Evolutionary conservation across 2,329 filamentous ascomycete genomes (phyloP).

Genomic region (Cytospora piceae): DNA sequence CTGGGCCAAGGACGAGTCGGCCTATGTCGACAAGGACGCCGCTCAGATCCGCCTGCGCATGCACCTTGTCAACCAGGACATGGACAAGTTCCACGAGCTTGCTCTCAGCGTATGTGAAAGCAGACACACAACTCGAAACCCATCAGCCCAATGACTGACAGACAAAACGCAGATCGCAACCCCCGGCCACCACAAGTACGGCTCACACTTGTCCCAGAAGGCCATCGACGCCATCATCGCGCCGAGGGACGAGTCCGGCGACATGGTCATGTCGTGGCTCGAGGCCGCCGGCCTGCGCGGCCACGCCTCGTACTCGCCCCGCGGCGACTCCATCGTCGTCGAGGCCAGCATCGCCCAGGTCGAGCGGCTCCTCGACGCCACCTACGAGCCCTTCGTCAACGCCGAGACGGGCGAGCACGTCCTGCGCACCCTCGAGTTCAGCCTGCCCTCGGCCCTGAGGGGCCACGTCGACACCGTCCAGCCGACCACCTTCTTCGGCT

Average conservation of each 20-base stretch:
- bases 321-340: constrained; percentile 47
- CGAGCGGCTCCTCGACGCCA: constrained; percentile 43
- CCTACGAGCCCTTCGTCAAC: constrained; percentile 38
- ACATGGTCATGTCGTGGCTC: constrained; percentile 35
- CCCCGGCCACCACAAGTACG: constrained; percentile 33
- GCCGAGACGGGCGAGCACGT: constrained; percentile 25
- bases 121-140: rapidly evolving
- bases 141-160: not conserved
- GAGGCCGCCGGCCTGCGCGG: constrained; percentile 30
- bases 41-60: constrained; percentile 24
- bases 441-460: constrained; percentile 21
- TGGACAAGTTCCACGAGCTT: constrained; percentile 29
- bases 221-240: constrained; percentile 34
- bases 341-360: constrained; percentile 40
- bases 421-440: constrained; percentile 28
- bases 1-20: constrained; percentile 26
- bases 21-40: constrained; percentile 24
- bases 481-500: constrained; percentile 31
- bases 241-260: constrained; percentile 31
- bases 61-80: constrained; percentile 28
- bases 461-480: constrained; percentile 28
- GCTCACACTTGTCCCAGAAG: constrained; percentile 34
- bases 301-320: constrained; percentile 37
- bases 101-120: constrained; percentile 9
- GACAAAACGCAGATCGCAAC: constrained; percentile 31